Conservation (phyloP, 2,329 filamentous ascomycete species). For the Colletotrichum trifolii region DNA sequence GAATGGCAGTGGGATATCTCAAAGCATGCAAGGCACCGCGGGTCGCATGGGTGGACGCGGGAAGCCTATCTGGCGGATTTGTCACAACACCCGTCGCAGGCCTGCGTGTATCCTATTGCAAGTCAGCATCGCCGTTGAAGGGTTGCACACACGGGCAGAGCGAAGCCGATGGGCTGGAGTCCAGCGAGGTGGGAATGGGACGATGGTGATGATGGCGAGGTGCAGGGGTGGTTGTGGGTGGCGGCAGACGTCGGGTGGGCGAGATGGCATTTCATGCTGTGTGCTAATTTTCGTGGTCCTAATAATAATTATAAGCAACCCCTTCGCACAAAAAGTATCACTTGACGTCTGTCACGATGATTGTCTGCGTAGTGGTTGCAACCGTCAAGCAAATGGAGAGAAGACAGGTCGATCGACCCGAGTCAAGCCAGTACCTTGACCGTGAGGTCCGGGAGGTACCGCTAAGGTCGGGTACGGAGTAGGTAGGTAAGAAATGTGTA, state of each 20-base stretch:
- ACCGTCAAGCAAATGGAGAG: conserved; percentile 1
- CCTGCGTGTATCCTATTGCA: conserved; percentile 19
- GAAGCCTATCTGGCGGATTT: conserved; percentile 30
- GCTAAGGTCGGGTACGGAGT: background rate
- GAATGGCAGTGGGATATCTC: conserved; percentile 4
- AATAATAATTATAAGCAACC: conserved; percentile 21
- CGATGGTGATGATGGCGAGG: conserved; percentile 1
- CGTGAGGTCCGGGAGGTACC: conserved; percentile 7
- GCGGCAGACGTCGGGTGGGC: background rate
- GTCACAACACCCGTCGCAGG: conserved; percentile 17
- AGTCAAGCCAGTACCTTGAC: background rate
- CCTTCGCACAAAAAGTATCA: conserved; percentile 24
- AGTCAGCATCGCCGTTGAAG: conserved; percentile 17
- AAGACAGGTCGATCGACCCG: conserved; percentile 4
- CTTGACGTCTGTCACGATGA: conserved; percentile 16
- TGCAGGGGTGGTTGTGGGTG: conserved; percentile 12
- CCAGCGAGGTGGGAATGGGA: background rate
- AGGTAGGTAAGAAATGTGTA: too few species aligned
- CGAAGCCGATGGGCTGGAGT: conserved; percentile 16
- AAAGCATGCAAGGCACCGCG: conserved; percentile 36
- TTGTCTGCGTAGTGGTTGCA: conserved; percentile 27
- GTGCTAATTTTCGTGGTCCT: conserved; percentile 8
- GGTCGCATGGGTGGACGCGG: conserved; percentile 21
- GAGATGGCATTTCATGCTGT: background rate
- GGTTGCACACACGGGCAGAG: conserved; percentile 23